Base-by-base conservation (phyloP, 2,329 filamentous ascomycete species). In the Paraphoma sp. region DNA sequence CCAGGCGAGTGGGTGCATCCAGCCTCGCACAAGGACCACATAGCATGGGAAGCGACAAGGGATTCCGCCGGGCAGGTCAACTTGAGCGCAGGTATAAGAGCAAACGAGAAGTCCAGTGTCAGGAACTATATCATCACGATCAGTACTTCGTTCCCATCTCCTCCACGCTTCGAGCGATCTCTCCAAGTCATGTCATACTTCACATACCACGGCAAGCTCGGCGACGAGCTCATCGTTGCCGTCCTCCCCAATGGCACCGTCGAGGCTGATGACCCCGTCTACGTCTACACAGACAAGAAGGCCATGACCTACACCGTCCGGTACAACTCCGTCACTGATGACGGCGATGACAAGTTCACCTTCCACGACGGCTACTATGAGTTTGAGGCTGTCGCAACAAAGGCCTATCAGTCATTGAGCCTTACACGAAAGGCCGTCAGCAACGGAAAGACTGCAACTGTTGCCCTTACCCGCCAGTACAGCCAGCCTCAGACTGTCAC, bases 141-240 rank as follows among this genome's bases (percentile, higher is more conserved):
- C 33, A 10, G 9, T 14, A 7, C 2, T 36, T 36, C 33, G 7
- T 10, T 14, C 33, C 33, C 33, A 36, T 36, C 33, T 36, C 23
- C 4, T 31, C 7, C 30, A 23, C 12, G 16, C 11, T 23, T 45
- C 28, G 2, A 23, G 17, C 8, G 16, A 12, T 17, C 10, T 7
- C 1, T 45, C 23, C 6, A 16, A 18, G 33, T 18, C 12, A 53
- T 53, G 51, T 53, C 51, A 4, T 53, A 48, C 28, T 53, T 43
- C 40, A 18, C 43, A 23, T 53, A 53, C 45, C 44, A 53, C 51
- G 51, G 51, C 45, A 48, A 53, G 45, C 51, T 53, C 10, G 38
- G 31, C 23, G 43, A 38, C 36, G 45, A 53, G 23, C 45, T 53
- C 9, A 14, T 53, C n/a, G 51, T 53, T 14, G 51, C 40, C 23